Evolutionary conservation across 495 filamentous ascomycete genomes (phyloP), one percentile per base, ranked within the genome.

Genomic region (Penicillium paradoxum): DNA sequence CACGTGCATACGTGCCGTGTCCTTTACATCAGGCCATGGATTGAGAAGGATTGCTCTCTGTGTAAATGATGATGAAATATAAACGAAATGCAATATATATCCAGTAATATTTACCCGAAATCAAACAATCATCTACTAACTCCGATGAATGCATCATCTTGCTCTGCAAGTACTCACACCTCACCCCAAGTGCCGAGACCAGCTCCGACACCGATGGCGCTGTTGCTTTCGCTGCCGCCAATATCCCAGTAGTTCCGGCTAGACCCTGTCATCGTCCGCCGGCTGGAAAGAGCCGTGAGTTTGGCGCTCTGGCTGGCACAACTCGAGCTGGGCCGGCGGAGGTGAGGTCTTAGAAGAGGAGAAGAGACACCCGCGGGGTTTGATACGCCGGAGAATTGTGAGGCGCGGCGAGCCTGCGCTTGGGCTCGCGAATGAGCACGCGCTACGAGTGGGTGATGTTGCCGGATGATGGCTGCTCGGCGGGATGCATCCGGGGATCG

Each of bases 221-320:
- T 88, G 4, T 81, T 86, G 51, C 83, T 90, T 7, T 87, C 87
- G 56, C 84, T 89, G 0, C 81, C 86, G 19, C 88, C 88, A 45
- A 92, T 81, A 66, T 95, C 90, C 91, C 91, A 95, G 66, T 90
- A 96, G 74, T 88, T 83, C 51, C 86, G 73, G 33, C 81, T 86
- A 19, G 85, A 88, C 10, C 80, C 75, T 34, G 72, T 75, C 40
- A 71, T 53, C 0, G 63, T 81, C 67, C 71, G 77, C 66, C 64
- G 78, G 69, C 55, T 81, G 73, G 54, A 83, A 74, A 71, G 79
- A 68, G 51, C 80, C 67, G 54, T 83, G 75, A 69, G 77, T 73
- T 73, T 84, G 22, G 82, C 86, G 68, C 89, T 92, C 65, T 91
- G 85, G 53, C 87, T 89, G 7, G 88, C 89, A 67, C 88, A 92